phyloP scores from a whole-genome alignment of 2,329 filamentous ascomycete species.

The Penicillium griseofulvum region DNA sequence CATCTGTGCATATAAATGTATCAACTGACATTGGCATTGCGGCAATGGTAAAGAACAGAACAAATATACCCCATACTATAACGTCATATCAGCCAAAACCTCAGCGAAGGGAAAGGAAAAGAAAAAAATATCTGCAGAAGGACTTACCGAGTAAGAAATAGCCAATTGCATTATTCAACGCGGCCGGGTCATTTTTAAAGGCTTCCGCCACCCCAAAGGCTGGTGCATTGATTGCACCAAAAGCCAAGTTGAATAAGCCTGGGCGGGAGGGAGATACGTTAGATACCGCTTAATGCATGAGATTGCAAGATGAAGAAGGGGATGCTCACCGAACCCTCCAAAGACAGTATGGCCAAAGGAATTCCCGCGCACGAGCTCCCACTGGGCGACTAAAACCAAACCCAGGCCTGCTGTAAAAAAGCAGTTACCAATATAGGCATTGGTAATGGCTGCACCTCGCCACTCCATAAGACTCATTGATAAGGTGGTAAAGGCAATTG shows the following conservation, averaged over 20 bases:
- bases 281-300: too few species aligned
- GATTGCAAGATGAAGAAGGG: too few species aligned
- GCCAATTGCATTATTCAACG: constrained; percentile 52
- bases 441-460: constrained; percentile 51
- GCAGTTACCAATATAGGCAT: constrained; percentile 56
- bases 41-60: constrained; percentile 6
- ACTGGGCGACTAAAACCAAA: constrained; percentile 55
- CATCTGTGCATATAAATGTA: neutral
- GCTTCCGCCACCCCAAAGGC: constrained; percentile 47
- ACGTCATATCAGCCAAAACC: neutral
- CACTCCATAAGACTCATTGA: constrained; percentile 57
- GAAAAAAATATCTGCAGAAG: constrained; percentile 49
- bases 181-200: constrained; percentile 42
- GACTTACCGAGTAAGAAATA: constrained; percentile 44
- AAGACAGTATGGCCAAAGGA: constrained; percentile 55
- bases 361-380: constrained; percentile 55
- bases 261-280: neutral
- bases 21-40: constrained; percentile 5
- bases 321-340: constrained; percentile 50
- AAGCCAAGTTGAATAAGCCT: constrained; percentile 52
- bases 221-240: constrained; percentile 50
- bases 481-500: constrained; percentile 55
- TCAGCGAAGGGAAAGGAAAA: constrained; percentile 40
- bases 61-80: constrained; percentile 12
- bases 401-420: constrained; percentile 54